Conservation (phyloP, 1,139 yeast genomes). For the Debaryomycetaceae sp. region DNA sequence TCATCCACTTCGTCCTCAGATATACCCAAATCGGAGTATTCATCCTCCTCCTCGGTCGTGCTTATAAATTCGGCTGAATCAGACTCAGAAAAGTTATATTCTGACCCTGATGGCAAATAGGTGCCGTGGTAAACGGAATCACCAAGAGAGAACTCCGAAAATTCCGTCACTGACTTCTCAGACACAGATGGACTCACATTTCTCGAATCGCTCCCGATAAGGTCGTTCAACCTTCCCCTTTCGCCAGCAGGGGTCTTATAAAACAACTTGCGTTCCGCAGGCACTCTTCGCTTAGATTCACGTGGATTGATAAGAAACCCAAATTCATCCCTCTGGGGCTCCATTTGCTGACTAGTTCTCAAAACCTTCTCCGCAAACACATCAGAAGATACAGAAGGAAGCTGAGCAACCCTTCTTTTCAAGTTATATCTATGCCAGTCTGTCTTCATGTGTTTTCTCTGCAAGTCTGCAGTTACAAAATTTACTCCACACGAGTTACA, state of each 20-base stretch:
- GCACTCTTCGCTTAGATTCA: slow-evolving; percentile 4
- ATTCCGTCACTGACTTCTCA: slow-evolving; percentile 17
- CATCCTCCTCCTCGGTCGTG: slow-evolving; percentile 16
- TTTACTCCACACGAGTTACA: slow-evolving; percentile 86
- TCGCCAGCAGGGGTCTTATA: no score
- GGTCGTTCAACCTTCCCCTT: slow-evolving; percentile 13
- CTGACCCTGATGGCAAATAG: slow-evolving; percentile 45
- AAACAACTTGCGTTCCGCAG: slow-evolving; percentile 8
- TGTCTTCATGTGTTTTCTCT: slow-evolving; percentile 89
- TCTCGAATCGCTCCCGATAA: slow-evolving; percentile 16
- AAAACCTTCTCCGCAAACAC: slow-evolving; percentile 75
- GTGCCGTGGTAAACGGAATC: slow-evolving; percentile 31
- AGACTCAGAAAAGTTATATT: slow-evolving; percentile 42
- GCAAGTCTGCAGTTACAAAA: slow-evolving; percentile 75
- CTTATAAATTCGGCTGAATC: slow-evolving; percentile 37
- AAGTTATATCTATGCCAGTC: slow-evolving; percentile 95
- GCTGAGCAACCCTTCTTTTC: slow-evolving; percentile 83
- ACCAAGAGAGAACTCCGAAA: slow-evolving; percentile 67
- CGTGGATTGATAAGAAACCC: slow-evolving; percentile 50
- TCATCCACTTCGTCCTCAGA: slow-evolving; percentile 21
- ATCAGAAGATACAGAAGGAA: slow-evolving; percentile 78
- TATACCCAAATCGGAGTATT: slow-evolving; percentile 11
- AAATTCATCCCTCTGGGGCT: slow-evolving; percentile 58
- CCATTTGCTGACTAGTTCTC: slow-evolving; percentile 21
- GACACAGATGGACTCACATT: slow-evolving; percentile 44